Evolutionary conservation across 331 rosid genomes (phyloP).

Genomic region (Ulmus americana): DNA sequence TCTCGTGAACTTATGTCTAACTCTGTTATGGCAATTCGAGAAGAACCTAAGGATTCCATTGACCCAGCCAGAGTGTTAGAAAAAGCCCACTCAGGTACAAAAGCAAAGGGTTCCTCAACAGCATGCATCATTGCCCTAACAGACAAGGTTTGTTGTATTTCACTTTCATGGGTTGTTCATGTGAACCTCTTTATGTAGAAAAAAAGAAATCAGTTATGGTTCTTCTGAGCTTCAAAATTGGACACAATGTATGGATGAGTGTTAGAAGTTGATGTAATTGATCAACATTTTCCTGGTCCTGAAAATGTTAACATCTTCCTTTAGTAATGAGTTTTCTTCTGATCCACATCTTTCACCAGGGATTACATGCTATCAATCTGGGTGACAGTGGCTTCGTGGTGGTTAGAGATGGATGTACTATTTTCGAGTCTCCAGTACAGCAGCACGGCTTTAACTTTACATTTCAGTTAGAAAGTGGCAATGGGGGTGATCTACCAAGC

Average conservation of each 20-base stretch:
- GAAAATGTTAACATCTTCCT: background rate
- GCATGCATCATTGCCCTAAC: conserved; percentile 80
- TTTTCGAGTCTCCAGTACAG: conserved; percentile 80
- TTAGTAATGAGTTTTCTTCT: background rate
- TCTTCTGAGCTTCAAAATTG: background rate
- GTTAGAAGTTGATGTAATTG: background rate
- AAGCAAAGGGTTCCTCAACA: conserved; percentile 85
- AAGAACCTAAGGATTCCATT: conserved; percentile 60
- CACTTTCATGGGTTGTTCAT: conserved; percentile 3
- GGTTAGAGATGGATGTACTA: conserved; percentile 70
- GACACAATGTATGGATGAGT: background rate
- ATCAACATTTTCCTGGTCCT: background rate
- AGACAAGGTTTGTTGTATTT: conserved; percentile 42
- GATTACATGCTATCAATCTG: conserved; percentile 73
- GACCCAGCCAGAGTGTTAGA: conserved; percentile 73
- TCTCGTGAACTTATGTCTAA: conserved; percentile 73
- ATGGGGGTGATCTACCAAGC: conserved; percentile 72
- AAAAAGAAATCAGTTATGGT: background rate
- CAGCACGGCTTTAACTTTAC: conserved; percentile 84
- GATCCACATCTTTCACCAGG: conserved; percentile 44
- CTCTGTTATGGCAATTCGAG: conserved; percentile 57
- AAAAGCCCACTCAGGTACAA: conserved; percentile 72
- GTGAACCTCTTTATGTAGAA: background rate
- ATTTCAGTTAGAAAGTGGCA: conserved; percentile 79
- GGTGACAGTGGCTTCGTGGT: conserved; percentile 95